Percentiles rank a stretch among this genome's conserved stretches.
These are phyloP conservation scores for Hyphodiscus sp. DNA, from an alignment of 2,329 filamentous ascomycete species.

Conservation along the genomic window DNA sequence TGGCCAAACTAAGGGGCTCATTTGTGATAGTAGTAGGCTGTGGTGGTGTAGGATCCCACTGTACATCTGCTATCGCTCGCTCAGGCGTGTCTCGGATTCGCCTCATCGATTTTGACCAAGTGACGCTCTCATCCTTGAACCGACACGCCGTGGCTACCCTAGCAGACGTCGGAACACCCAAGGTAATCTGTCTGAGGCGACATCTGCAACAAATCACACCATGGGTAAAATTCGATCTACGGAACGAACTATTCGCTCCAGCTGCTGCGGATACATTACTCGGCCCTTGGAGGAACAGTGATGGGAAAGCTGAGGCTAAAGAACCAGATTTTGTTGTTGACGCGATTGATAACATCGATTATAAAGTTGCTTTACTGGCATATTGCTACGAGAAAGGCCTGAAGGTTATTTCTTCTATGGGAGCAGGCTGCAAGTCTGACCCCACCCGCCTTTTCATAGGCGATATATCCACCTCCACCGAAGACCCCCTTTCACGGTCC, in stretches of 20 bases:
- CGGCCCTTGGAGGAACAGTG: conserved; percentile 49
- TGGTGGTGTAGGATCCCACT: conserved; percentile 92
- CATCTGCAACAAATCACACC: conserved; percentile 81
- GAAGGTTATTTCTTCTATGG: conserved; percentile 90
- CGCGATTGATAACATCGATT: conserved; percentile 97
- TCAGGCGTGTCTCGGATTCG: conserved; percentile 85
- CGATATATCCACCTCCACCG: conserved; percentile 81
- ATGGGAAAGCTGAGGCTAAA: conserved; percentile 35
- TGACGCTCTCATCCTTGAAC: conserved; percentile 89
- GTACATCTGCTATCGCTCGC: conserved; percentile 74
- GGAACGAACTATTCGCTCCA: conserved; percentile 75
- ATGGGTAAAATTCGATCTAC: conserved; percentile 85
- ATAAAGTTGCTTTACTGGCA: conserved; percentile 83
- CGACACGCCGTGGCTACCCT: conserved; percentile 93
- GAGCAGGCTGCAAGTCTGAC: conserved; percentile 87
- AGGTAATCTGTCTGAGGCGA: conserved; percentile 77
- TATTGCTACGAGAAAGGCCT: conserved; percentile 77
- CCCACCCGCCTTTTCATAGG: conserved; percentile 81
- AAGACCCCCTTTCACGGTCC: conserved; percentile 80
- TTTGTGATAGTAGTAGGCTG: conserved; percentile 90
- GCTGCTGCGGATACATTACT: conserved; percentile 61
- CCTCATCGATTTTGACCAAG: conserved; percentile 95
- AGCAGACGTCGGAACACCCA: conserved; percentile 86
- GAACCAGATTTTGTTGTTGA: conserved; percentile 87
- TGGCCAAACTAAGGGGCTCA: conserved; percentile 69